Evolutionary conservation across 345 rosid species (phyloP), one percentile per base, ranked within the genome.

Genomic region (Raphanus sativus): DNA sequence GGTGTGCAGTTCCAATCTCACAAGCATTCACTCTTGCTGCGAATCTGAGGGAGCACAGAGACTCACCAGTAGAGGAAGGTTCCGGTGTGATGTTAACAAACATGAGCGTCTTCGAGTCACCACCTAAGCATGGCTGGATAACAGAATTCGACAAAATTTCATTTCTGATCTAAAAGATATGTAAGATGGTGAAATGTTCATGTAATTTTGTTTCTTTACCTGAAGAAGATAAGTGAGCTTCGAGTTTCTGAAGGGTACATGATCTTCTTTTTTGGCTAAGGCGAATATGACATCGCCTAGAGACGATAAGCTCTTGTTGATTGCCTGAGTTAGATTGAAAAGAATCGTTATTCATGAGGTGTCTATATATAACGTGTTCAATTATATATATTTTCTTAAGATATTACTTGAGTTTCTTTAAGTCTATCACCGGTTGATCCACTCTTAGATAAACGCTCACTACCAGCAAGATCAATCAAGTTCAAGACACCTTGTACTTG

Each of bases 1-100:
- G 96, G 29, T 97, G 84, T 12, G 99, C 97, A 21, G 89, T 87
- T 61, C 99, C 99, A 16, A 96, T 96, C 83, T 96, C 99, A 34
- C 99, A 96, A n/a, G 98, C 92, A 76, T 96, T 96, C 30, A 96
- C 99, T 79, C 99, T 85, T 36, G 98, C 93, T 66, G 99, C 99
- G 2, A 96, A 96, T 21, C 98, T 88, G 9, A 96, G 89, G 0
- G 98, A 96, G 85, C 99, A 96, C 8, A 96, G 83, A 1, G 99
- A 96, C 84, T 96, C 99, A 8, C 93, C 92, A 0, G 83, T 86
- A 1, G 99, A 93, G 24, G 97, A 67, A 25, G 89, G 87, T 65
- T 96, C 98, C 0, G 99, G 99, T 40, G 98, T 89, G 58, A 93
- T 81, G 76, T 93, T 96, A 56, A 91, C 99, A 70, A 96, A 89